Percentiles rank a stretch among this genome's conserved stretches.
These are phyloP conservation scores for Cupressus sempervirens DNA, from an alignment of 75 land plant species.

Conservation along the genomic window DNA sequence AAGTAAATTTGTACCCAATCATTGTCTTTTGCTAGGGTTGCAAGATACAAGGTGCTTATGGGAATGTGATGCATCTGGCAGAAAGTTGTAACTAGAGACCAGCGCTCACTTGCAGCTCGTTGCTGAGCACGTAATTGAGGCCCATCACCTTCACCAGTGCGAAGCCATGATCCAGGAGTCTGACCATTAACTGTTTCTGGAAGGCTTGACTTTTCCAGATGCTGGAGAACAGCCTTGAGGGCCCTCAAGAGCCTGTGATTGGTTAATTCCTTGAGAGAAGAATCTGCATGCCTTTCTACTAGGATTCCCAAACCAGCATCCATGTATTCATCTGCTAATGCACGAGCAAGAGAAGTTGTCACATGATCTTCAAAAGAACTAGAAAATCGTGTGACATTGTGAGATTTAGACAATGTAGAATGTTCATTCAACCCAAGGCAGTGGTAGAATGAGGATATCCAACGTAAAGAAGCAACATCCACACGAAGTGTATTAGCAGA, in stretches of 20 bases:
- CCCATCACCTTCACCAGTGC: slow-evolving; percentile 83
- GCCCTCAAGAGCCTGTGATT: slow-evolving; percentile 34
- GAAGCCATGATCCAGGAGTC: slow-evolving; percentile 83
- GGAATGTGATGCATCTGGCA: slow-evolving; percentile 91
- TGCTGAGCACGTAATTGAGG: slow-evolving; percentile 65
- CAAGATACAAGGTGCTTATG: slow-evolving; percentile 81
- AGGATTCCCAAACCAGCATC: slow-evolving; percentile 37
- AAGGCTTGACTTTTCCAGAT: slow-evolving; percentile 78
- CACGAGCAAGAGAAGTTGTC: slow-evolving; percentile 59
- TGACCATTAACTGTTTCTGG: slow-evolving; percentile 37
- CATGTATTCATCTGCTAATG: slow-evolving; percentile 74
- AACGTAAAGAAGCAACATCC: slow-evolving; percentile 74
- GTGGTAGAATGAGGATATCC: slow-evolving; percentile 62
- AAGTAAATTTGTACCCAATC: slow-evolving; percentile 74
- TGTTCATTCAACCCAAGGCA: slow-evolving; percentile 16
- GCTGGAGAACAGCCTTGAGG: slow-evolving; percentile 57
- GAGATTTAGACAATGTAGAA: slow-evolving; percentile 23
- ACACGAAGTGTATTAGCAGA: slow-evolving; percentile 71
- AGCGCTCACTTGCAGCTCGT: slow-evolving; percentile 72
- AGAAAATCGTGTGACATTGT: slow-evolving; percentile 31
- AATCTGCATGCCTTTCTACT: slow-evolving; percentile 22
- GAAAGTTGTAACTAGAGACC: slow-evolving; percentile 84
- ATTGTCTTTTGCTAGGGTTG: slow-evolving; percentile 87
- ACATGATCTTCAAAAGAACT: slow-evolving; percentile 32
- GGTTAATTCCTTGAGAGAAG: slow-evolving; percentile 2